Evolutionary conservation across 805 yeast genomes (phyloP).

Genomic region (Lachancea mirantina): DNA sequence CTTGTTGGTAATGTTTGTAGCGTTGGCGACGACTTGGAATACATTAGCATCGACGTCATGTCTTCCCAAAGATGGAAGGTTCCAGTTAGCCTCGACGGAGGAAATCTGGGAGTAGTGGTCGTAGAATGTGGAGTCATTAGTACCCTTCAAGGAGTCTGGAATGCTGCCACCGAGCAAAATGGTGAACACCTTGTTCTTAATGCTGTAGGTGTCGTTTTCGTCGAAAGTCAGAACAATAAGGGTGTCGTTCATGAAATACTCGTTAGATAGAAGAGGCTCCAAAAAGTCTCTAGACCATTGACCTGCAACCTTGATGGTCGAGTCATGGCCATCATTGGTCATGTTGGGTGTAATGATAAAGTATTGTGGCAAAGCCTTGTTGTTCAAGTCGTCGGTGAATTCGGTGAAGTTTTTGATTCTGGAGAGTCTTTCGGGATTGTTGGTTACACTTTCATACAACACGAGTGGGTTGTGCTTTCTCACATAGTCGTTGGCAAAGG

Average conservation of each 20-base stretch:
- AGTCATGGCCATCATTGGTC: constrained; percentile 47
- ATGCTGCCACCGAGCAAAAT: constrained; percentile 43
- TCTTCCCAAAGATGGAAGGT: constrained; percentile 43
- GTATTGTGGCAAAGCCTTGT: constrained; percentile 44
- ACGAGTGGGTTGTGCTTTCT: constrained; percentile 48
- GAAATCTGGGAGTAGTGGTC: constrained; percentile 46
- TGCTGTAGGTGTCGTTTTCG: constrained; percentile 38
- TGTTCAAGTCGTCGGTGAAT: constrained; percentile 35
- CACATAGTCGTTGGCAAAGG: constrained; percentile 40
- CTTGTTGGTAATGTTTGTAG: constrained; percentile 26
- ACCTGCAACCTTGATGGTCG: constrained; percentile 40
- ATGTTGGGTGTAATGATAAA: constrained; percentile 47
- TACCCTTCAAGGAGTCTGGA: constrained; percentile 36
- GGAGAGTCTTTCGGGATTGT: constrained; percentile 32
- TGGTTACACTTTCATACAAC: constrained; percentile 35
- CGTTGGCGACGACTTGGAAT: constrained; percentile 36
- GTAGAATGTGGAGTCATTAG: constrained; percentile 42
- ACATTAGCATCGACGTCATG: constrained; percentile 46
- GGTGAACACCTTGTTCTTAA: constrained; percentile 40
- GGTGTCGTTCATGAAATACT: constrained; percentile 41
- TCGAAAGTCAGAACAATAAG: constrained; percentile 44
- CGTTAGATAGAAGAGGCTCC: constrained; percentile 37
- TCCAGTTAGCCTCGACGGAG: constrained; percentile 46
- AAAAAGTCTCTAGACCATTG: constrained; percentile 41
- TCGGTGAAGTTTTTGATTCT: constrained; percentile 43